Conservation (phyloP, 345 rosid genomes). For the Abelmoschus esculentus region DNA sequence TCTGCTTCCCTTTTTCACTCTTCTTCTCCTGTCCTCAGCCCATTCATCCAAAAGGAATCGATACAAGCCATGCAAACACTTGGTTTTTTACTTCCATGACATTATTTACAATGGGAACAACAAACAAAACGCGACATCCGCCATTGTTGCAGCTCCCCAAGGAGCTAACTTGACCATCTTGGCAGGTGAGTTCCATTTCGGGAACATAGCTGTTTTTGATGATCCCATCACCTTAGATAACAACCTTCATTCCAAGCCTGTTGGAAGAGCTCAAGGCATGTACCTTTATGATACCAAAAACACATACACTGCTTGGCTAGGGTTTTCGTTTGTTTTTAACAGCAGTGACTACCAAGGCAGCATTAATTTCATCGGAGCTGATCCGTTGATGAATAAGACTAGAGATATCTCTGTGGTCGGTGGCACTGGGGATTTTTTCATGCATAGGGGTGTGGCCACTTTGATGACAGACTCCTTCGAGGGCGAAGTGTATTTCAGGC, state of each 20-base stretch:
- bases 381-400: conserved; percentile 28
- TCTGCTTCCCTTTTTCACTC: background rate
- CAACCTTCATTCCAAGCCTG: conserved; percentile 30
- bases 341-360: conserved; percentile 28
- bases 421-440: conserved; percentile 48
- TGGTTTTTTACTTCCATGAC: conserved; percentile 41
- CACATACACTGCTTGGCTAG: conserved; percentile 45
- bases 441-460: conserved; percentile 43
- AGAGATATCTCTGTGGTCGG: conserved; percentile 42
- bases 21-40: conserved; percentile 4
- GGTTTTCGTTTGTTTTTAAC: conserved; percentile 36
- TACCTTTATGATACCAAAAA: conserved; percentile 35
- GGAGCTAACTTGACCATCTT: conserved; percentile 28
- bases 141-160: conserved; percentile 36
- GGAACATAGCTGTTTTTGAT: conserved; percentile 39
- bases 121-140: conserved; percentile 32
- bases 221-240: conserved; percentile 48
- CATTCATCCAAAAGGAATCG: background rate
- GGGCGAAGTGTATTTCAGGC: conserved; percentile 37
- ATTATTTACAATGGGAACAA: conserved; percentile 44
- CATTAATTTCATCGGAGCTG: conserved; percentile 38
- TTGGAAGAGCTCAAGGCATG: conserved; percentile 46
- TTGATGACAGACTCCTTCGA: conserved; percentile 33
- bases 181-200: conserved; percentile 30
- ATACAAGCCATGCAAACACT: conserved; percentile 29